These are phyloP conservation scores for Colletotrichum magnum DNA, from an alignment of 2,329 filamentous ascomycete genomes.

Conservation along the genomic window DNA sequence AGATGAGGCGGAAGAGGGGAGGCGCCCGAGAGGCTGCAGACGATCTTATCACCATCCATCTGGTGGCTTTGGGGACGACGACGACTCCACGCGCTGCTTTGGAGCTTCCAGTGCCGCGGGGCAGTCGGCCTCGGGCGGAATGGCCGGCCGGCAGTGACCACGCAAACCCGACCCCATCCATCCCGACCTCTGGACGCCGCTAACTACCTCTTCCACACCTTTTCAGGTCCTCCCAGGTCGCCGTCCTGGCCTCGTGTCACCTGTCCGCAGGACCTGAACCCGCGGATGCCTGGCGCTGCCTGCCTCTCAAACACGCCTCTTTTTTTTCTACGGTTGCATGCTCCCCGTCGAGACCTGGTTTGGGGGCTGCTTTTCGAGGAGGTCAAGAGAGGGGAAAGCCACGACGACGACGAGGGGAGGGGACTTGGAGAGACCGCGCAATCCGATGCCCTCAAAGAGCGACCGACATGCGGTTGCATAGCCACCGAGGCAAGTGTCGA, in stretches of 20 bases:
- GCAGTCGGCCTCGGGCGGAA: slow-evolving; percentile 12
- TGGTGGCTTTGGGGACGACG: too few relatives aligned
- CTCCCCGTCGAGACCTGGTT: slow-evolving; percentile 6
- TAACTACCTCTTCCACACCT: too few relatives aligned
- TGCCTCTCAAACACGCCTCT: slow-evolving; percentile 19
- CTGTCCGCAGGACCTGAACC: slow-evolving; percentile 2
- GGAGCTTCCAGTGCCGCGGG: not conserved
- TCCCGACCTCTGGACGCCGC: too few relatives aligned
- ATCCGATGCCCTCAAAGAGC: slow-evolving; percentile 9
- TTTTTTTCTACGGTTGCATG: slow-evolving; percentile 17
- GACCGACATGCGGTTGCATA: slow-evolving; percentile 8
- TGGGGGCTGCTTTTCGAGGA: not conserved
- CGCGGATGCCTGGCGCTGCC: slow-evolving; percentile 8
- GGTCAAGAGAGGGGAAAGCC: too few relatives aligned
- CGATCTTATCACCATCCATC: too few relatives aligned
- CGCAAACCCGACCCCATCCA: not conserved
- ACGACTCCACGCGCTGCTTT: too few relatives aligned
- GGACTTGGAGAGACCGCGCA: not conserved
- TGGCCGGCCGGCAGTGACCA: slow-evolving; percentile 1
- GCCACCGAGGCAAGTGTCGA: not conserved
- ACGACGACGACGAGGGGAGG: not conserved
- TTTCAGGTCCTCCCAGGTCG: too few relatives aligned
- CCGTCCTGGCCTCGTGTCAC: not conserved
- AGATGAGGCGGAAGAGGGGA: too few relatives aligned
- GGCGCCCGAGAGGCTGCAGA: too few relatives aligned